Evolutionary conservation across 805 yeast species (phyloP), one percentile per base, ranked within the genome.

Genomic region (Nakazawaea peltata): DNA sequence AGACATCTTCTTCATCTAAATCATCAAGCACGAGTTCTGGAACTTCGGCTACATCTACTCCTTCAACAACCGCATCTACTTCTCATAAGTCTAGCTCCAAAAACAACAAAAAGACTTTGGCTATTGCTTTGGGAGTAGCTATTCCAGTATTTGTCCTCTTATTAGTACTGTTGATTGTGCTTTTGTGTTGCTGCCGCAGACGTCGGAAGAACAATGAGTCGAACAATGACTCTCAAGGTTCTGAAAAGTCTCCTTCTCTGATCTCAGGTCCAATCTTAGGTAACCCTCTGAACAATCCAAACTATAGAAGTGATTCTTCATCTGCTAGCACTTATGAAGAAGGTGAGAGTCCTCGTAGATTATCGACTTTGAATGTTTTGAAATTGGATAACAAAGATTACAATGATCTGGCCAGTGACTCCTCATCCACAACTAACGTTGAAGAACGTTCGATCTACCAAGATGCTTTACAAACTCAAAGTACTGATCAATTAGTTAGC

Each of bases 81-180:
- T 26, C 19, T 4, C 25, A 30, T 18, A 28, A 28, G 23, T n/a
- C 23, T 18, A 10, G 23, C 13, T 17, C 36, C 33, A 33, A 41
- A 36, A 35, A 52, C 25, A 58, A 56, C 29, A 65, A 62, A 34
- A 79, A 71, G 44, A 70, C 72, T 2, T 63, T 84, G n/a, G 95
- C 95, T 0, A 82, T 90, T 50, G 95, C 88, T 1, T 69, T 88
- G 41, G 97, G 96, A 37, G 88, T 83, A n/a, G 84, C 81, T 2
- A 68, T 92, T 31, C 95, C 95, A 1, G 51, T 70, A 0, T 58
- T 74, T 3, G 68, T 69, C 2, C 46, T 82, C 0, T 46, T 77
- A 7, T 44, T 75, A 2, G 67, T 74, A 0, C 64, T 62, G 0
- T 33, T 71, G 1, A 22, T 78, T 2, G 33, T 85, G 4, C 59